Evolutionary conservation across 2,329 filamentous ascomycete genomes (phyloP).

Genomic region (Microcyclosporella mali): DNA sequence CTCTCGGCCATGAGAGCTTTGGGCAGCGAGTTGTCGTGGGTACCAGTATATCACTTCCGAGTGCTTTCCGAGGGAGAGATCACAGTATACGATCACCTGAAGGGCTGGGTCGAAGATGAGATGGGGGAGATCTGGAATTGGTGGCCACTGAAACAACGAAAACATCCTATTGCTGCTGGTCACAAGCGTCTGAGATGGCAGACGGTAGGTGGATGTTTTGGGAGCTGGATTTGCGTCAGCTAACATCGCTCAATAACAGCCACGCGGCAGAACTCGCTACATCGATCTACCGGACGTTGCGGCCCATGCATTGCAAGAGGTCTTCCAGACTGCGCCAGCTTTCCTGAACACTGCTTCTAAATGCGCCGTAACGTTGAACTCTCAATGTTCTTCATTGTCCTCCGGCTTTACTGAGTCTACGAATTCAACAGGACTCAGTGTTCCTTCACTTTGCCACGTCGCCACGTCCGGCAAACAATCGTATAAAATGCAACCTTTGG

Average conservation of each 20-base stretch:
- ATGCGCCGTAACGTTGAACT: neutral
- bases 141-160: conserved; percentile 2
- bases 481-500: too few species aligned
- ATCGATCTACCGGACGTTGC: neutral
- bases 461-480: too few species aligned
- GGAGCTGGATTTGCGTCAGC: neutral
- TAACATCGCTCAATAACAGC: neutral
- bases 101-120: neutral
- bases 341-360: neutral
- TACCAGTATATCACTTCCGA: too few species aligned
- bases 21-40: too few species aligned
- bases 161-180: neutral
- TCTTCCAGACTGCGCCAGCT: neutral
- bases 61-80: too few species aligned
- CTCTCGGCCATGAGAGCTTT: too few species aligned
- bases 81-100: neutral
- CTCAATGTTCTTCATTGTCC: too few species aligned
- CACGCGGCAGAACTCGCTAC: neutral
- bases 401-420: neutral
- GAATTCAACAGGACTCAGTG: neutral
- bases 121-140: conserved; percentile 3
- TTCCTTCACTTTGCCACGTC: too few species aligned
- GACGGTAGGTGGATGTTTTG: neutral
- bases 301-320: neutral
- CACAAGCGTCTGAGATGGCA: neutral